Conservation (phyloP, 169 alveolate genomes). For the Blepharisma undulans region DNA sequence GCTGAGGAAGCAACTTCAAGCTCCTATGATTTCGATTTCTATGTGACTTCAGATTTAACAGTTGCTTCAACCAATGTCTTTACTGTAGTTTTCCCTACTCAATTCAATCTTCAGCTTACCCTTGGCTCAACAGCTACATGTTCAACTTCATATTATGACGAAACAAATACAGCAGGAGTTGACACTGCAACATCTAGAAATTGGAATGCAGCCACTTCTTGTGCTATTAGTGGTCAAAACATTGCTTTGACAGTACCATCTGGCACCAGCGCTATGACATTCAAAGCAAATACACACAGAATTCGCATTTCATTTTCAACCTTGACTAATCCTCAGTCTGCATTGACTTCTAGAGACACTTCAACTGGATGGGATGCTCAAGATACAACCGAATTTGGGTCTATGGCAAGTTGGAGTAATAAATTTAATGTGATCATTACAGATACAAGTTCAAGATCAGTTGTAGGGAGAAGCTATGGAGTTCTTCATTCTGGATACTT, state of each 20-base stretch:
- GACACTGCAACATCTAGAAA: too few species aligned
- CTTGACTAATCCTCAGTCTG: too few species aligned
- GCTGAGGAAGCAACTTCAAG: too few species aligned
- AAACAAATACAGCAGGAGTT: background rate
- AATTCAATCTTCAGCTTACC: background rate
- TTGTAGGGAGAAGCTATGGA: background rate
- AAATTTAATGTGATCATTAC: background rate
- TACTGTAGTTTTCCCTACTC: background rate
- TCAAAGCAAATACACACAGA: too few species aligned
- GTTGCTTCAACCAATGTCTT: background rate
- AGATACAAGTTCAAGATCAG: background rate
- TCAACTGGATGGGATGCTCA: too few species aligned
- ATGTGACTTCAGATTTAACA: background rate
- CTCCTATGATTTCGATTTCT: background rate
- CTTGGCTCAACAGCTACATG: background rate
- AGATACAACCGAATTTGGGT: too few species aligned
- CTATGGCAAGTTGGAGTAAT: background rate
- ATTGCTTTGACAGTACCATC: too few species aligned
- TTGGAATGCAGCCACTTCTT: too few species aligned
- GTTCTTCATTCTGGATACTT: background rate
- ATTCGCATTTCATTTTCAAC: too few species aligned
- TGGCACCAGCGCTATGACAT: too few species aligned
- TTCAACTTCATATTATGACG: background rate
- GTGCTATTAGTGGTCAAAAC: too few species aligned
- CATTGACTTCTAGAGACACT: too few species aligned